Evolutionary conservation across 176 grass and related monocot genomes (phyloP), one percentile per base, ranked within the genome.

Genomic region (Phyllostachys edulis): DNA sequence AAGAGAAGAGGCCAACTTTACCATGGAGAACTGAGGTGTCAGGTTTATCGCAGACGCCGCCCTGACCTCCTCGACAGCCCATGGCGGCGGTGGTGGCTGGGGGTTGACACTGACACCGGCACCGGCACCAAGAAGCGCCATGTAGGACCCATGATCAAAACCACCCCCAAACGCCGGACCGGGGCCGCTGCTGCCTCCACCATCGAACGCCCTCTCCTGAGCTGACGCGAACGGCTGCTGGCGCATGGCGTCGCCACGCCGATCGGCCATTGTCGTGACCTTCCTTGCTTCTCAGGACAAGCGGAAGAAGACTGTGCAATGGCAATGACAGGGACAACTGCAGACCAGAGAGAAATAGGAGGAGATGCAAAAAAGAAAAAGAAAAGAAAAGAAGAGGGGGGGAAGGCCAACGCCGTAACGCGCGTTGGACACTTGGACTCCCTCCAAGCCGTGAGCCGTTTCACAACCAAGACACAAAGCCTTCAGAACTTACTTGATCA

Each of bases 121-220:
- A 45, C 63, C 54, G 34, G 84, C 44, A 40, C 75, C 52, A 11
- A 84, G 80, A 69, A 90, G 80, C 1, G 80, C 26, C 89, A 90
- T 83, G 61, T 87, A 86, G 9, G 84, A 87, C 0, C 84, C 80
- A 26, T 83, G 61, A 78, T 90, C 80, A 16, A 84, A 87, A 6
- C 80, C 85, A 9, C 51, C 39, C 17, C 75, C 89, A 59, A 63
- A 90, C 41, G 41, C 50, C 39, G 29, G 29, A 6, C 38, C 76
- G 12, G 36, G 9, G 14, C 68, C 57, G 38, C 34, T 37, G 20
- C 88, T 46, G 41, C 83, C 76, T 20, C 78, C 88, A 47, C 89
- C 89, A 41, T 90, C 80, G 61, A 87, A 84, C 68, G 75, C 89
- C 84, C 80, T 51, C 44, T 87, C 85, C 69, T 80, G 80, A 18